Conservation (phyloP, 116 monocot species). For the Iris pallida region DNA sequence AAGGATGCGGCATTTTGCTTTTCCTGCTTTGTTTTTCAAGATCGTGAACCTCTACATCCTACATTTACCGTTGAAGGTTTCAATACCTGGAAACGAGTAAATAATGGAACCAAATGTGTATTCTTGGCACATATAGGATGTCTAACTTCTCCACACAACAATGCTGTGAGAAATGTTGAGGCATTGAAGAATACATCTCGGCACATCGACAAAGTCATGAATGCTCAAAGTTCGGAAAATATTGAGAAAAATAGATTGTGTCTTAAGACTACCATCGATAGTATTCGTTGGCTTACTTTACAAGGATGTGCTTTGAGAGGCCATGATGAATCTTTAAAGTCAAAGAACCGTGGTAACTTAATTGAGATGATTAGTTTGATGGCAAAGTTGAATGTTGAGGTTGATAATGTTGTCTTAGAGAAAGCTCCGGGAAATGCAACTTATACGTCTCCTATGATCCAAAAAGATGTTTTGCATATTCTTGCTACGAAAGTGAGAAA, state of each 20-base stretch:
- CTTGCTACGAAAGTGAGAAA: background rate
- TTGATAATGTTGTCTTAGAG: slow-evolving; percentile 5
- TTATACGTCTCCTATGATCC: slow-evolving; percentile 14
- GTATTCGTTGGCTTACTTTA: slow-evolving; percentile 12
- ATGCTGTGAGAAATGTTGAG: no score
- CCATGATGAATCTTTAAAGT: slow-evolving; percentile 8
- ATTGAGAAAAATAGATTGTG: background rate
- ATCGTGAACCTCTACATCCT: no score
- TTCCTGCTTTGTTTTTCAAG: no score
- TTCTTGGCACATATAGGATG: no score
- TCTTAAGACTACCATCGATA: slow-evolving; percentile 8
- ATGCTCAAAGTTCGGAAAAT: no score
- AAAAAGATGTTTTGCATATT: slow-evolving; percentile 22
- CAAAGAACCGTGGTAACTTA: slow-evolving; percentile 13
- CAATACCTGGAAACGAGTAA: no score
- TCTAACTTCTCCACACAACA: no score
- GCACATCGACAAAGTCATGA: no score
- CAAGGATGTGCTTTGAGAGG: slow-evolving; percentile 21
- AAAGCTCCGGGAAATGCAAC: slow-evolving; percentile 10
- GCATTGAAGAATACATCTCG: no score
- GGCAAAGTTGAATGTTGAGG: background rate
- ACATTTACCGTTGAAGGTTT: no score
- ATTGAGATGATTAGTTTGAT: slow-evolving; percentile 13
- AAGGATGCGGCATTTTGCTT: no score
- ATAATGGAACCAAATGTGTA: no score